phyloP scores from a whole-genome alignment of 2,329 filamentous ascomycete species.

The Rutstroemia sp. region DNA sequence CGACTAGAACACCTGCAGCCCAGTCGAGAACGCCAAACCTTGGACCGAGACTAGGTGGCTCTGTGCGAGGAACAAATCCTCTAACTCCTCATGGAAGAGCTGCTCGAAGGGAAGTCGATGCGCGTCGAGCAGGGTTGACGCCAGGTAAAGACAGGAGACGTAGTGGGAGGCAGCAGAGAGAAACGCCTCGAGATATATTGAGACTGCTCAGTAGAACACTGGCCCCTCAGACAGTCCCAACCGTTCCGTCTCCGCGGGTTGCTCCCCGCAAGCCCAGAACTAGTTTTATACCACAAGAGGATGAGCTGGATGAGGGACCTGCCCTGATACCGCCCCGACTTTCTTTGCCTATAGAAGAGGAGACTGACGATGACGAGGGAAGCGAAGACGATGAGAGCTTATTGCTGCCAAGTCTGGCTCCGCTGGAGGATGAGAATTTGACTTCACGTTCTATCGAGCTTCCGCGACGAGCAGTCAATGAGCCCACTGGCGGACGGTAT shows the following conservation, averaged over 20 bases:
- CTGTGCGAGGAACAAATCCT: slow-evolving; percentile 19
- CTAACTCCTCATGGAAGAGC: slow-evolving; percentile 54
- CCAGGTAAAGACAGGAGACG: slow-evolving; percentile 51
- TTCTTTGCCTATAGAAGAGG: slow-evolving; percentile 45
- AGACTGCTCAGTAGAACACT: slow-evolving; percentile 47
- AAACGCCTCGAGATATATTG: slow-evolving; percentile 47
- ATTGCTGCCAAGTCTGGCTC: slow-evolving; percentile 45
- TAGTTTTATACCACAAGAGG: slow-evolving; percentile 20
- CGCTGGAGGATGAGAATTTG: slow-evolving; percentile 50
- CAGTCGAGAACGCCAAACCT: slow-evolving; percentile 23
- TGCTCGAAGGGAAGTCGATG: slow-evolving; percentile 50
- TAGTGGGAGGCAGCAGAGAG: slow-evolving; percentile 47
- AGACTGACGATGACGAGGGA: slow-evolving; percentile 43
- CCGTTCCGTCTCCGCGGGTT: slow-evolving; percentile 25
- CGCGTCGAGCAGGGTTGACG: slow-evolving; percentile 53
- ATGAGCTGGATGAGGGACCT: slow-evolving; percentile 33
- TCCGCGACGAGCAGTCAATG: slow-evolving; percentile 44
- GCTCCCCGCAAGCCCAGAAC: slow-evolving; percentile 10
- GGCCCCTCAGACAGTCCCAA: slow-evolving; percentile 35
- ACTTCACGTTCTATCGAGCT: slow-evolving; percentile 54
- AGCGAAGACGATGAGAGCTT: slow-evolving; percentile 41
- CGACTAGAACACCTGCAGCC: slow-evolving; percentile 23
- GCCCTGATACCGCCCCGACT: slow-evolving; percentile 46
- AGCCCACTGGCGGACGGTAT: slow-evolving; percentile 38
- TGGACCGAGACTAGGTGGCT: slow-evolving; percentile 16